Percentiles rank a stretch among this genome's conserved stretches.
Evolutionary conservation across 2,329 filamentous ascomycete genomes (phyloP).

Genomic region (Gliomastix tumulicola): DNA sequence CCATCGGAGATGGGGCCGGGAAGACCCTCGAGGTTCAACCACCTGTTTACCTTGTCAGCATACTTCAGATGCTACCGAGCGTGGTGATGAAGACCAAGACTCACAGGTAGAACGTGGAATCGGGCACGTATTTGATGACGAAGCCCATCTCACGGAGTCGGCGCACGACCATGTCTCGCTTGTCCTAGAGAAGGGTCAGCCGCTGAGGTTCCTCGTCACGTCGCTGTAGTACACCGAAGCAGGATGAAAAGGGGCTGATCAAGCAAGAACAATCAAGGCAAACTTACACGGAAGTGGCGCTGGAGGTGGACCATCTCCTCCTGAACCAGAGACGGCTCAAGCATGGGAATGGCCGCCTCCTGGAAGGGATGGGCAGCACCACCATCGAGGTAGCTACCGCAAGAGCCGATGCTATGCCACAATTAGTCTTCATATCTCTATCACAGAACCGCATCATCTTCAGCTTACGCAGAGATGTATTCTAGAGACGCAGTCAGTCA

Average conservation of each 20-base stretch:
- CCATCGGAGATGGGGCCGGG: slow-evolving; percentile 84
- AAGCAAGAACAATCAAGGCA: too few species aligned
- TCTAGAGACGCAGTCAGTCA: slow-evolving; percentile 34
- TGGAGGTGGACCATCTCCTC: slow-evolving; percentile 87
- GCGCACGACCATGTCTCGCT: slow-evolving; percentile 84
- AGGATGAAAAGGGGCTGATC: too few species aligned
- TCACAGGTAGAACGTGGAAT: slow-evolving; percentile 93
- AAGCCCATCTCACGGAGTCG: slow-evolving; percentile 84
- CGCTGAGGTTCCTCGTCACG: background rate
- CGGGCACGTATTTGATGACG: slow-evolving; percentile 72
- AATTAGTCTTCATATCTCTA: background rate
- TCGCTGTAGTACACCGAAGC: background rate
- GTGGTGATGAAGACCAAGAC: too few species aligned
- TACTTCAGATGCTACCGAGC: too few species aligned
- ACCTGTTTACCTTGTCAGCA: too few species aligned
- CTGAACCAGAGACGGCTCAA: slow-evolving; percentile 76
- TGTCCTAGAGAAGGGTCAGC: slow-evolving; percentile 44
- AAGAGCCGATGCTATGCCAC: slow-evolving; percentile 64
- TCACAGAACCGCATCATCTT: background rate
- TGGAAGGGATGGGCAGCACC: slow-evolving; percentile 95
- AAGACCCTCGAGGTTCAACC: slow-evolving; percentile 58
- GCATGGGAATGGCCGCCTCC: slow-evolving; percentile 85
- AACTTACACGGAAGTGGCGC: slow-evolving; percentile 65
- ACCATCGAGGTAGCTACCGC: slow-evolving; percentile 89
- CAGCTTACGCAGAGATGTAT: slow-evolving; percentile 72